phyloP scores from a whole-genome alignment of 768 basidiomycete genomes.

The Auricularia heimuer region DNA sequence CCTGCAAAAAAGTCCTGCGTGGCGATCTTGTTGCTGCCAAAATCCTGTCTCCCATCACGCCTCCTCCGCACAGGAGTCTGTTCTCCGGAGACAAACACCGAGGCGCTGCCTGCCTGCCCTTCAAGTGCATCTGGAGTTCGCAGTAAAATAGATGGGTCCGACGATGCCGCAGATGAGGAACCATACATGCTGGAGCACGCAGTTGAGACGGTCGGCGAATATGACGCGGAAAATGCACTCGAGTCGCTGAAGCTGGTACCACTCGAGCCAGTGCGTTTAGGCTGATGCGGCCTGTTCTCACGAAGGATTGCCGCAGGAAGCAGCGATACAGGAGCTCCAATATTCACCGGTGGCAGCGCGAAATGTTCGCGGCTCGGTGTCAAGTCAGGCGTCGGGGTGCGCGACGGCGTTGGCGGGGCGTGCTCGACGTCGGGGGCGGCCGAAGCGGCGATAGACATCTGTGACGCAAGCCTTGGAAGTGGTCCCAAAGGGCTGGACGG shows the following conservation, averaged over 20 bases:
- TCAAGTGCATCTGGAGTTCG: neutral
- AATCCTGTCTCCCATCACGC: neutral
- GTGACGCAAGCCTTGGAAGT: neutral
- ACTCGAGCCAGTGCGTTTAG: neutral
- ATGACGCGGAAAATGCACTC: neutral
- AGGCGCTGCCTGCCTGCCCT: neutral
- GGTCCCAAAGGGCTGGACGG: neutral
- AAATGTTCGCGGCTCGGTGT: no score
- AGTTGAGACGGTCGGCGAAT: neutral
- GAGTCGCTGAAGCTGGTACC: neutral
- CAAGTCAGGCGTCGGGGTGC: neutral
- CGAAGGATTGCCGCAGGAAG: neutral
- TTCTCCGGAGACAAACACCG: neutral
- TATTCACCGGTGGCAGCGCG: no score
- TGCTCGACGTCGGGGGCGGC: no score
- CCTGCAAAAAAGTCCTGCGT: neutral
- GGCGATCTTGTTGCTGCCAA: neutral
- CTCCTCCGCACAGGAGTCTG: neutral
- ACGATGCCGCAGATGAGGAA: neutral
- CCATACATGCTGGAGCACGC: neutral
- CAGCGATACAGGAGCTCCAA: neutral
- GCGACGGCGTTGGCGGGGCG: no score
- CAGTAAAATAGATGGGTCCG: neutral
- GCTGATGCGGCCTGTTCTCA: neutral
- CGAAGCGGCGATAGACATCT: neutral